These are phyloP conservation scores for Lodderomyces margitis DNA, from an alignment of 1,139 yeast species.

Conservation along the genomic window DNA sequence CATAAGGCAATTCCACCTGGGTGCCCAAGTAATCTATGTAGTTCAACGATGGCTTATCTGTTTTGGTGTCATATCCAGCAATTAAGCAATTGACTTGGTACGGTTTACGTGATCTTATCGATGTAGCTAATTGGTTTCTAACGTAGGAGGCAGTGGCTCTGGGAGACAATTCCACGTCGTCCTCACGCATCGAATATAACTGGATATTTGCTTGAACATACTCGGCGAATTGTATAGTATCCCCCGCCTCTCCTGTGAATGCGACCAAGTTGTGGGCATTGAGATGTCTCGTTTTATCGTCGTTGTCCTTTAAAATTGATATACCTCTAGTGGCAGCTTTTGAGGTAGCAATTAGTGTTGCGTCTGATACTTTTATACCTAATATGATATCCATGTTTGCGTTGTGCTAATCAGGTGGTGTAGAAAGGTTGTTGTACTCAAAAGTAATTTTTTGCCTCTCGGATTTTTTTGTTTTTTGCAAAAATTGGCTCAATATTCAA, in stretches of 20 bases:
- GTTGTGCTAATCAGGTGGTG: not conserved
- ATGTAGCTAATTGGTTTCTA: slow-evolving; percentile 82
- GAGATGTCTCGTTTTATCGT: slow-evolving; percentile 81
- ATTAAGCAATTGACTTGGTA: slow-evolving; percentile 87
- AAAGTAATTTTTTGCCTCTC: slow-evolving; percentile 11
- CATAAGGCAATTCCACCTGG: slow-evolving; percentile 86
- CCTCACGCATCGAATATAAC: slow-evolving; percentile 83
- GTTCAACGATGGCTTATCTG: slow-evolving; percentile 64
- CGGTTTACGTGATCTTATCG: slow-evolving; percentile 86
- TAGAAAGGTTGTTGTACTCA: too few relatives aligned
- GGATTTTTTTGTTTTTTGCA: not conserved
- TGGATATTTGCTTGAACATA: slow-evolving; percentile 90
- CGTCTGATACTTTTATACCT: slow-evolving; percentile 80
- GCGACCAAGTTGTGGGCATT: slow-evolving; percentile 83
- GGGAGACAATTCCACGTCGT: slow-evolving; percentile 71
- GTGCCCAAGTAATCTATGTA: slow-evolving; percentile 97
- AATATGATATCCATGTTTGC: slow-evolving; percentile 76
- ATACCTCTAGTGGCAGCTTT: slow-evolving; percentile 94
- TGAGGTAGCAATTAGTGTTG: slow-evolving; percentile 86
- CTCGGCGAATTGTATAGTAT: slow-evolving; percentile 95
- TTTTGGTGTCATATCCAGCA: slow-evolving; percentile 77
- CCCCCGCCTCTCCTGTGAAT: slow-evolving; percentile 95
- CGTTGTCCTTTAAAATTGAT: slow-evolving; percentile 78
- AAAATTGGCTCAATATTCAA: not conserved
- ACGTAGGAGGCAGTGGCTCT: slow-evolving; percentile 86